Evolutionary conservation across 2,329 filamentous ascomycete genomes (phyloP).

Genomic region (Colletotrichum liriopes): DNA sequence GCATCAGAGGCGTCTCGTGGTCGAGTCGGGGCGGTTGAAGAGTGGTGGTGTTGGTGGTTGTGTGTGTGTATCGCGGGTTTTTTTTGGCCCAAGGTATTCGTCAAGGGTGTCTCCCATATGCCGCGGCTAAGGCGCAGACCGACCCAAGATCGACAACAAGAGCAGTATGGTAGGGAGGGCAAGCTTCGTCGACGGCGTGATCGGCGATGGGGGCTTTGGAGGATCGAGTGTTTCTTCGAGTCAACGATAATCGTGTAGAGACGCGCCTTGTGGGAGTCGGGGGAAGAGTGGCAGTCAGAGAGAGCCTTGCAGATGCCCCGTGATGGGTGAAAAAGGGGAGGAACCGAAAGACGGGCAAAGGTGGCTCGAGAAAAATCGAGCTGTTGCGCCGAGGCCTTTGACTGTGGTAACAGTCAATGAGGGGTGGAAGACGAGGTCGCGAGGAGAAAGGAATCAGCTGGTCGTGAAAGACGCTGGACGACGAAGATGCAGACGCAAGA

Average conservation of each 20-base stretch:
- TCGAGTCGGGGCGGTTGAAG: constrained; percentile 5
- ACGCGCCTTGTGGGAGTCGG: constrained; percentile 14
- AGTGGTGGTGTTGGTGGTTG: constrained; percentile 5
- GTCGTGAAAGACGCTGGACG: constrained; percentile 16
- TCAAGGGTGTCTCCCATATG: constrained; percentile 30
- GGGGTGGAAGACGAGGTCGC: constrained; percentile 28
- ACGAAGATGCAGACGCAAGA: constrained; percentile 17
- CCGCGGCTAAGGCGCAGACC: constrained; percentile 24
- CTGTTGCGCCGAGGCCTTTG: constrained; percentile 12
- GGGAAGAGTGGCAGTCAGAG: background rate
- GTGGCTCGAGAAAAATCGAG: background rate
- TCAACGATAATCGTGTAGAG: constrained; percentile 15
- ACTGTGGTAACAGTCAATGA: constrained; percentile 18
- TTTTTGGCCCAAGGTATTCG: constrained; percentile 20
- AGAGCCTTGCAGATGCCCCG: constrained; percentile 3
- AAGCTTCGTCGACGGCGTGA: background rate
- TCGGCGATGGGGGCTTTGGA: background rate
- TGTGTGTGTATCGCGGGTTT: constrained; percentile 38
- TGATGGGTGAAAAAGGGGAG: background rate
- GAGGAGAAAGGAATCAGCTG: constrained; percentile 13
- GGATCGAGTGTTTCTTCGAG: background rate
- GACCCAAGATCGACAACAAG: background rate
- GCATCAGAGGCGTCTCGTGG: constrained; percentile 26
- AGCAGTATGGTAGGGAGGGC: background rate
- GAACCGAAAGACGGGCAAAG: background rate